Conservation (phyloP, 1,139 yeast species). For the Pichia sp. region DNA sequence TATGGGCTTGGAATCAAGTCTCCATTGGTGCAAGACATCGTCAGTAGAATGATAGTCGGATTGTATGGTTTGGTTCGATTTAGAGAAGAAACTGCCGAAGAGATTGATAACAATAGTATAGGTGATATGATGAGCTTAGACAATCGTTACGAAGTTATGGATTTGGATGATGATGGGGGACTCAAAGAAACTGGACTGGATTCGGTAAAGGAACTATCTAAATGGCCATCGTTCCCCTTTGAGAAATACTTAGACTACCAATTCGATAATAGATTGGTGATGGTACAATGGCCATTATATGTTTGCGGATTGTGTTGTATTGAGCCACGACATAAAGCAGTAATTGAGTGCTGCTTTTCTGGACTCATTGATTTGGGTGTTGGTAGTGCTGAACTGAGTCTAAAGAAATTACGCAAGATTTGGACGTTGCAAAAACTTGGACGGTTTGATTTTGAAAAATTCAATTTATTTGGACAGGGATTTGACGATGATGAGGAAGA, state of each 20-base stretch:
- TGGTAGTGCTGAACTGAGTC: conserved; percentile 35
- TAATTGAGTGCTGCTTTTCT: conserved; percentile 33
- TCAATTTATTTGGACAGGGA: conserved; percentile 22
- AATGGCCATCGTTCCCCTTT: conserved; percentile 20
- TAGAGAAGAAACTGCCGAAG: conserved; percentile 19
- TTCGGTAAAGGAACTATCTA: conserved; percentile 2
- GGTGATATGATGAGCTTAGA: conserved; percentile 5
- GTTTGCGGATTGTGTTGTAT: conserved; percentile 35
- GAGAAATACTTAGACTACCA: conserved; percentile 29
- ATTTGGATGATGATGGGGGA: not conserved
- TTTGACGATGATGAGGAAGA: conserved; percentile 24
- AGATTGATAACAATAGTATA: conserved; percentile 9
- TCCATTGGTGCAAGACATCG: conserved; percentile 41
- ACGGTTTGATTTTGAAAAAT: conserved; percentile 40
- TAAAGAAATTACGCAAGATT: conserved; percentile 30
- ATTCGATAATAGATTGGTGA: conserved; percentile 35
- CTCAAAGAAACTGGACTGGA: not conserved
- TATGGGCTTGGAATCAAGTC: conserved; percentile 33
- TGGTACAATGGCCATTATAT: conserved; percentile 39
- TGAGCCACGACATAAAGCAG: conserved; percentile 29
- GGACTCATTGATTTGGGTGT: conserved; percentile 33
- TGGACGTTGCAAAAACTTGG: conserved; percentile 45
- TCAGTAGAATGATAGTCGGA: conserved; percentile 37
- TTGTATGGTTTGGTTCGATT: conserved; percentile 25
- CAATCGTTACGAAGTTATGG: conserved; percentile 8